Percentiles rank a stretch among this genome's conserved stretches.
Evolutionary conservation across 345 rosid genomes (phyloP).

Genomic region (Gossypioides kirkii): DNA sequence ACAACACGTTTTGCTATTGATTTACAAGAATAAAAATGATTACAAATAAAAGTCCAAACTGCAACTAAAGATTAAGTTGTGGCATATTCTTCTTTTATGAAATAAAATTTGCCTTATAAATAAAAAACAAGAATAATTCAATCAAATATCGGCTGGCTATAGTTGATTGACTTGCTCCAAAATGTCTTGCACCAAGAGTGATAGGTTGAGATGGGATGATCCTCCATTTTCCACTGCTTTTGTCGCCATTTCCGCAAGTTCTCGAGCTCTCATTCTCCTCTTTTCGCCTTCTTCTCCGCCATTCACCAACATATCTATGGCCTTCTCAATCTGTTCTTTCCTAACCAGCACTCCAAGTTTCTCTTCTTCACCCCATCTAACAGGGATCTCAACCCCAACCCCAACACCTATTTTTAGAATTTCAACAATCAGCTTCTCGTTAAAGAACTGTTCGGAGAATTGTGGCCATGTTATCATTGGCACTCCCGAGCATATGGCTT

Average conservation of each 20-base stretch:
- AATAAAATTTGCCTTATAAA: not conserved
- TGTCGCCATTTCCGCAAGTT: constrained; percentile 40
- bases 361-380: constrained; percentile 77
- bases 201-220: constrained; percentile 45
- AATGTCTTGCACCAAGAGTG: constrained; percentile 41
- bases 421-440: constrained; percentile 63
- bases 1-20: no score
- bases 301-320: constrained; percentile 43
- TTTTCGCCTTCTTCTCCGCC: constrained; percentile 38
- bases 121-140: not conserved
- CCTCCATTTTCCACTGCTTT: constrained; percentile 49
- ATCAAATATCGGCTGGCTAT: not conserved
- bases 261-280: constrained; percentile 40
- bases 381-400: constrained; percentile 55
- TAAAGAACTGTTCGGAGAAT: constrained; percentile 68
- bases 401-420: constrained; percentile 54
- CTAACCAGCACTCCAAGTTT: constrained; percentile 53
- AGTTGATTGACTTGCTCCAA: constrained; percentile 7
- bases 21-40: no score
- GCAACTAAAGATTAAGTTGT: no score
- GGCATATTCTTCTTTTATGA: no score
- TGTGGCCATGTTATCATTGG: constrained; percentile 87
- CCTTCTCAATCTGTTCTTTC: constrained; percentile 37
- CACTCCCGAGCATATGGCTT: constrained; percentile 51
- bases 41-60: no score